These are phyloP conservation scores for Coemansia furcata DNA, from an alignment of 192 early-diverging fungal species.

Conservation along the genomic window DNA sequence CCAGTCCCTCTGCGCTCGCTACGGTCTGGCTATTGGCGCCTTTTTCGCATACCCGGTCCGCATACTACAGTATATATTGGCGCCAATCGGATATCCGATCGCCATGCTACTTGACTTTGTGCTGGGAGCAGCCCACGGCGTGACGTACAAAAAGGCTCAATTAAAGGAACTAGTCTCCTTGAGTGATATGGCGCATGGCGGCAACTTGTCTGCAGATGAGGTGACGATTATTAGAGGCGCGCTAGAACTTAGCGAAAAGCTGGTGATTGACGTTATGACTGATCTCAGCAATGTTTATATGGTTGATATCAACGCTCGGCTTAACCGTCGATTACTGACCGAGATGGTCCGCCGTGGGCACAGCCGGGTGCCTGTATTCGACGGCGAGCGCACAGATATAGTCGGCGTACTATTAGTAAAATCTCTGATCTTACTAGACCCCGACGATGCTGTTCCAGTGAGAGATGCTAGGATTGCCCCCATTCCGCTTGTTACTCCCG, in stretches of 20 bases:
- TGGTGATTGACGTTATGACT: constrained; percentile 68
- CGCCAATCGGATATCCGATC: constrained; percentile 78
- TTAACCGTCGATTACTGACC: constrained; percentile 57
- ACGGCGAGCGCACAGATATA: constrained; percentile 59
- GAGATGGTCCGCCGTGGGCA: constrained; percentile 69
- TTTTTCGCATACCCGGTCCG: constrained; percentile 78
- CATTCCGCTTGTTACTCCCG: constrained; percentile 49
- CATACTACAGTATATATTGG: constrained; percentile 64
- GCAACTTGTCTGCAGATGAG: constrained; percentile 72
- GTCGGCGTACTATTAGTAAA: constrained; percentile 81
- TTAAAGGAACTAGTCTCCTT: constrained; percentile 77
- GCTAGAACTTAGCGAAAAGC: constrained; percentile 71
- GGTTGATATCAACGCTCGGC: constrained; percentile 58
- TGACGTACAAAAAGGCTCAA: constrained; percentile 79
- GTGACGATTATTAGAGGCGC: constrained; percentile 78
- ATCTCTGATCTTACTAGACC: constrained; percentile 70
- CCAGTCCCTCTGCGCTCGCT: constrained; percentile 83
- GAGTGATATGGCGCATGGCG: constrained; percentile 66
- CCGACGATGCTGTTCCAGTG: constrained; percentile 64
- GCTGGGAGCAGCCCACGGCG: constrained; percentile 83
- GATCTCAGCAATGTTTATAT: constrained; percentile 68
- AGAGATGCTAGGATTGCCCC: constrained; percentile 56
- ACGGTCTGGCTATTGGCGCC: constrained; percentile 88
- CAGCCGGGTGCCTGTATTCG: constrained; percentile 73
- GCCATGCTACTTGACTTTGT: constrained; percentile 78